Base-by-base conservation (phyloP, 1,139 yeast species). In the Sugiyamaella japonica region DNA sequence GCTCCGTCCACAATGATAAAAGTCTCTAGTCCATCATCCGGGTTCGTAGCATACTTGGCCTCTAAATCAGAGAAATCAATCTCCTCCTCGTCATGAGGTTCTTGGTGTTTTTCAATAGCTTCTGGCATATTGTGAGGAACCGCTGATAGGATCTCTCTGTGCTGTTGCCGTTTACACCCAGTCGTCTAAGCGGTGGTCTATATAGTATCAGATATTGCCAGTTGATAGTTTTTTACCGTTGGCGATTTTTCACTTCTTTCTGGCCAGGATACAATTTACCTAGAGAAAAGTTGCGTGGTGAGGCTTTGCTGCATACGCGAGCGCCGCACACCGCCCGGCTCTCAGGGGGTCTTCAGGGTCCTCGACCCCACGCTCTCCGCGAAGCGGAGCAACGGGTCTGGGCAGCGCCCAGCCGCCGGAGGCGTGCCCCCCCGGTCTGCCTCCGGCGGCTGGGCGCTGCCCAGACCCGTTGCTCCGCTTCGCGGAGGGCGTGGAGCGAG, bases 1-100 rank as follows among this genome's bases (percentile, higher is more conserved):
- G 96, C 93, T 48, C 99, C 99, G 70, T 90, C 98, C 52, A 90
- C 86, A 29, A 93, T 89, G 56, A 93, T 83, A 69, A 84, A 91
- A 66, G 82, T 82, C 67, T 89, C 97, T 56, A 89, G 78, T 40
- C 85, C 83, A 61, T 80, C 75, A 59, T 82, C 84, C 43, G 76
- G 76, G 56, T 80, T 78, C 54, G 88, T 84, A 37, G 82, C 75
- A 71, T 80, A 90, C 73, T 88, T 78, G 59, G 81, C 84, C 71
- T 91, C 97, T 67, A 91, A 79, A 71, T 91, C 99, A 58, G 90
- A 76, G 75, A 88, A 89, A 72, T 91, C 97, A 67, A 91, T 78
- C 63, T 86, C 88, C 56, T 17, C 43, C 37, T 47, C 43, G 15
- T 15, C 12, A 7, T 40, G 41, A 40, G 39, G 38, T 16, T 17